Evolutionary conservation across 192 early-diverging fungal genomes (phyloP).

Genomic region (Coemansia pectinata): DNA sequence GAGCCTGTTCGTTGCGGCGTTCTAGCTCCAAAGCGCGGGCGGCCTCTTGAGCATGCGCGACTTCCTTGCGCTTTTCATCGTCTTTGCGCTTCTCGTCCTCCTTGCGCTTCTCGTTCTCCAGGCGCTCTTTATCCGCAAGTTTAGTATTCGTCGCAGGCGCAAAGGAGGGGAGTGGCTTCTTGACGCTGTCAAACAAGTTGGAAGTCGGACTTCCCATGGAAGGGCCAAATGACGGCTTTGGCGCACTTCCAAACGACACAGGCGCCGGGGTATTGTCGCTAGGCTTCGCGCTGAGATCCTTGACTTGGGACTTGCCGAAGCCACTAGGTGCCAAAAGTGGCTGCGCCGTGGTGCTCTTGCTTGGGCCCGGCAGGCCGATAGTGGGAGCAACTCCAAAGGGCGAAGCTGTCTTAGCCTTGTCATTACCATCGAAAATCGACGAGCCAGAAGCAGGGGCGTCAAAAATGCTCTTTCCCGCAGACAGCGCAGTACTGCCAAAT

Average conservation of each 20-base stretch:
- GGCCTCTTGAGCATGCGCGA: neutral
- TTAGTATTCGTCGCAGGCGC: neutral
- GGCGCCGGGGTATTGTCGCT: neutral
- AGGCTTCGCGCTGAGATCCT: neutral
- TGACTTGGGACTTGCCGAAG: neutral
- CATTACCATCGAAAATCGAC: conserved; percentile 25
- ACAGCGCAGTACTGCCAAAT: conserved; percentile 4
- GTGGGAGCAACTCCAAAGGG: conserved; percentile 5
- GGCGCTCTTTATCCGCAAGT: neutral
- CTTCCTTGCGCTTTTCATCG: conserved; percentile 9
- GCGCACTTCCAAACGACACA: neutral
- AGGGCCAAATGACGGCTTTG: neutral
- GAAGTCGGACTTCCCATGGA: neutral
- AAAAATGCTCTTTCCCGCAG: conserved; percentile 31
- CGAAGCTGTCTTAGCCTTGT: conserved; percentile 6
- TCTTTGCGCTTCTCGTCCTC: conserved; percentile 6
- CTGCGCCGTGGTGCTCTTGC: conserved; percentile 6
- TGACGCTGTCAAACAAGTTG: conserved; percentile 1
- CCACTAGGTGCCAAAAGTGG: neutral
- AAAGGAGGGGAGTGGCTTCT: neutral
- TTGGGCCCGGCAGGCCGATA: neutral
- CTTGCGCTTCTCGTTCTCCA: conserved; percentile 3
- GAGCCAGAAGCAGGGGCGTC: conserved; percentile 17
- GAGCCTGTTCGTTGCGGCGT: conserved; percentile 17
- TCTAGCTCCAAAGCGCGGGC: conserved; percentile 6